A percentile compares a stretch with the other conserved stretches of the same genome.
These are phyloP conservation scores for Penicillium vulpinum DNA, from an alignment of 2,329 filamentous ascomycete genomes.

Conservation along the genomic window DNA sequence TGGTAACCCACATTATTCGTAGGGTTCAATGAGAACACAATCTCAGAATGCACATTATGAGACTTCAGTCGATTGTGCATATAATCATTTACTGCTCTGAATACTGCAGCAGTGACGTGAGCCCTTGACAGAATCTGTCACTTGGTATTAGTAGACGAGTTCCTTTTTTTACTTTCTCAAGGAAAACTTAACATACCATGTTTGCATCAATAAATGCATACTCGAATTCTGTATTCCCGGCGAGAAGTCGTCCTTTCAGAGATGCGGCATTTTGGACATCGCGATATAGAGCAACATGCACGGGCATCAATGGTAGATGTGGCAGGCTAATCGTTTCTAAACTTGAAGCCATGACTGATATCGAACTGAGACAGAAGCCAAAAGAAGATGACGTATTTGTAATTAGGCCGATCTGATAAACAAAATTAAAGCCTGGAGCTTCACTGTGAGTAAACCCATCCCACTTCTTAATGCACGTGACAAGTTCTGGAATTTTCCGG, in stretches of 20 bases:
- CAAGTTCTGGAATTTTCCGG: conserved; percentile 14
- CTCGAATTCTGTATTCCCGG: conserved; percentile 80
- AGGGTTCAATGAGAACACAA: conserved; percentile 75
- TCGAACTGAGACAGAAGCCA: neutral
- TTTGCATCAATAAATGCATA: conserved; percentile 91
- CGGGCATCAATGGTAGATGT: conserved; percentile 69
- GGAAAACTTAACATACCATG: conserved; percentile 54
- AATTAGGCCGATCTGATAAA: conserved; percentile 14
- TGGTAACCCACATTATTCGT: conserved; percentile 69
- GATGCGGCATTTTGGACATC: conserved; percentile 75
- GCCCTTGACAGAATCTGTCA: conserved; percentile 66
- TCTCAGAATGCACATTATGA: conserved; percentile 84
- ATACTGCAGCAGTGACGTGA: conserved; percentile 74
- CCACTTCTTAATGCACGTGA: conserved; percentile 9
- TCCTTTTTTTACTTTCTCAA: conserved; percentile 1
- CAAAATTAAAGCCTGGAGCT: neutral
- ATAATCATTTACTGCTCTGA: conserved; percentile 71
- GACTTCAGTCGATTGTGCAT: conserved; percentile 66
- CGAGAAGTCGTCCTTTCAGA: conserved; percentile 79
- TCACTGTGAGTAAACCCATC: neutral
- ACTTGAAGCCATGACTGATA: conserved; percentile 28
- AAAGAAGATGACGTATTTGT: conserved; percentile 6
- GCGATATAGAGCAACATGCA: conserved; percentile 74
- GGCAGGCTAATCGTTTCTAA: conserved; percentile 71
- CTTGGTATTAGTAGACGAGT: conserved; percentile 7